These are phyloP conservation scores for Plasmodium coatneyi DNA, from an alignment of 169 alveolate species.

Conservation along the genomic window DNA sequence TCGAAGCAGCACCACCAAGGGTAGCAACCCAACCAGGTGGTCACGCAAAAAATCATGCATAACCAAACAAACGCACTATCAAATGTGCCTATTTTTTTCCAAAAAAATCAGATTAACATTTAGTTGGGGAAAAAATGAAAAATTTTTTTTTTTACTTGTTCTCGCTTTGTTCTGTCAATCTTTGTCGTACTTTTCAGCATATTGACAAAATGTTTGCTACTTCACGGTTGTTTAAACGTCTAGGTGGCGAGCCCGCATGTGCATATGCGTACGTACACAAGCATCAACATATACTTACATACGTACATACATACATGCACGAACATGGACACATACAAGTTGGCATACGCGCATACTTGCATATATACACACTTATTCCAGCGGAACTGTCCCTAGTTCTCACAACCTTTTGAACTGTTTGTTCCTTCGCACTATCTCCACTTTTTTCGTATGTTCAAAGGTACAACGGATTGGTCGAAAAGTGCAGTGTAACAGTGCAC, in stretches of 20 bases:
- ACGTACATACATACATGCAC: not conserved
- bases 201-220: conserved; percentile 58
- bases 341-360: not conserved
- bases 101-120: conserved; percentile 5
- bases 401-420: not conserved
- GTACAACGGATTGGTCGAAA: not conserved
- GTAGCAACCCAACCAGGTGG: not conserved
- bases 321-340: not conserved
- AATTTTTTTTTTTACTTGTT: conserved; percentile 41
- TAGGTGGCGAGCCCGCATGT: not conserved
- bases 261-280: not conserved
- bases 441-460: conserved; percentile 28
- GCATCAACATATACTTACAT: not conserved
- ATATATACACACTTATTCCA: not conserved
- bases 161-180: conserved; percentile 68
- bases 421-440: conserved; percentile 8
- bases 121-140: not conserved
- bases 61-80: not conserved
- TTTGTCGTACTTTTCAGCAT: conserved; percentile 71
- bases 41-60: not conserved
- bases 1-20: not conserved
- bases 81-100: not conserved
- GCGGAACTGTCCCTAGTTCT: not conserved
- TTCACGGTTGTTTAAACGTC: conserved; percentile 22
- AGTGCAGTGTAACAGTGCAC: not conserved